Evolutionary conservation across 2,329 filamentous ascomycete species (phyloP).

Genomic region (Phyllosticta citriasiana): DNA sequence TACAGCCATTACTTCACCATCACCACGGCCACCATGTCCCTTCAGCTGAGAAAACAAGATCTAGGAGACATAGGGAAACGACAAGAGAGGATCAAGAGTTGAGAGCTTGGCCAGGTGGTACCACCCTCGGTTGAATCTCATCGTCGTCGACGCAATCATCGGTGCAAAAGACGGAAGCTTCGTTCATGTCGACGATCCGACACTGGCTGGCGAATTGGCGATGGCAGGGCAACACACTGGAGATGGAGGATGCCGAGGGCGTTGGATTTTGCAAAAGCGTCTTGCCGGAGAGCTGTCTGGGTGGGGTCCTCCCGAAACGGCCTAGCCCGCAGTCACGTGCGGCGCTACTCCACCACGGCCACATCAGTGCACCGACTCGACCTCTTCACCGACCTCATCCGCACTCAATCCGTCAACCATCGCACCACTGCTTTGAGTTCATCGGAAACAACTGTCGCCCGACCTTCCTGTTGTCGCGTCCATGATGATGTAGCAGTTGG

Average conservation of each 20-base stretch:
- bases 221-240: neutral
- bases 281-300: constrained; percentile 10
- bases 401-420: constrained; percentile 12
- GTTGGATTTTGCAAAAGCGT: neutral
- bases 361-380: constrained; percentile 16
- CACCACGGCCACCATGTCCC: neutral
- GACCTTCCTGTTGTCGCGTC: constrained; percentile 10
- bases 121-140: neutral
- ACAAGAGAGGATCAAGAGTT: neutral
- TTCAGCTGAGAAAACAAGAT: neutral
- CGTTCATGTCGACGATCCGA: neutral
- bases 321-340: constrained; percentile 7
- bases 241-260: neutral
- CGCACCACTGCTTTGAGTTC: neutral
- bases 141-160: neutral
- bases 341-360: constrained; percentile 15
- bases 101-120: neutral
- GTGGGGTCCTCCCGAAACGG: constrained; percentile 14
- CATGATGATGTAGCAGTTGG: neutral
- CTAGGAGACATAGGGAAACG: neutral
- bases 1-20: neutral
- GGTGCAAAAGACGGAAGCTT: neutral
- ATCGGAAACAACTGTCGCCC: constrained; percentile 7
- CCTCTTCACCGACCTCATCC: constrained; percentile 14
- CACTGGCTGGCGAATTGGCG: neutral